A percentile compares a stretch with the other conserved stretches of the same genome.
These are phyloP conservation scores for Fraxinus paxiana DNA, from an alignment of 305 asterid genomes.

Conservation along the genomic window DNA sequence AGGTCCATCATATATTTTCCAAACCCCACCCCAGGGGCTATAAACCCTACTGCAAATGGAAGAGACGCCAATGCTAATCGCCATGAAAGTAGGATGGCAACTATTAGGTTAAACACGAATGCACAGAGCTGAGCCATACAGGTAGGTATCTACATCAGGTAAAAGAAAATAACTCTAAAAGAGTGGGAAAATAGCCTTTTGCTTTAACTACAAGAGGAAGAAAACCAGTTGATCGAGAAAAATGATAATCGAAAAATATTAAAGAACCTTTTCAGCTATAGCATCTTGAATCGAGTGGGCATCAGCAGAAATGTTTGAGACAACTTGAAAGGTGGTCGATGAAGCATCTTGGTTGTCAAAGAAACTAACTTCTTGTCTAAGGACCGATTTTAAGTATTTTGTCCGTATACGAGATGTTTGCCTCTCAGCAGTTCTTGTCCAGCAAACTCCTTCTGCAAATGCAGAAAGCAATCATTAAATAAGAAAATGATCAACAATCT, in stretches of 20 bases:
- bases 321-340: conserved; percentile 64
- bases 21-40: conserved; percentile 56
- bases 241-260: neutral
- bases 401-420: conserved; percentile 52
- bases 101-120: conserved; percentile 39
- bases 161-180: neutral
- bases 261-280: conserved; percentile 67
- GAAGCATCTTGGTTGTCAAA: conserved; percentile 58
- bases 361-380: conserved; percentile 69
- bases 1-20: conserved; percentile 58
- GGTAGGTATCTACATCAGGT: conserved; percentile 61
- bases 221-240: neutral
- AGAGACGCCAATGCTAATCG: conserved; percentile 65
- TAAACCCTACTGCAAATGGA: conserved; percentile 55
- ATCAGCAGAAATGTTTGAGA: conserved; percentile 59
- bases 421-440: conserved; percentile 66
- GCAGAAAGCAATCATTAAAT: neutral
- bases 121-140: conserved; percentile 54
- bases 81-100: conserved; percentile 75
- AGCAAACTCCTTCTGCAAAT: conserved; percentile 45
- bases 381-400: conserved; percentile 42
- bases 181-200: neutral
- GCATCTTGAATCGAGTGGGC: conserved; percentile 68
- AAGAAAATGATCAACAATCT: conserved; percentile 12
- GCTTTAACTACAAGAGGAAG: neutral